These are phyloP conservation scores for Tylopilus felleus DNA, from an alignment of 768 basidiomycete genomes.

Conservation along the genomic window DNA sequence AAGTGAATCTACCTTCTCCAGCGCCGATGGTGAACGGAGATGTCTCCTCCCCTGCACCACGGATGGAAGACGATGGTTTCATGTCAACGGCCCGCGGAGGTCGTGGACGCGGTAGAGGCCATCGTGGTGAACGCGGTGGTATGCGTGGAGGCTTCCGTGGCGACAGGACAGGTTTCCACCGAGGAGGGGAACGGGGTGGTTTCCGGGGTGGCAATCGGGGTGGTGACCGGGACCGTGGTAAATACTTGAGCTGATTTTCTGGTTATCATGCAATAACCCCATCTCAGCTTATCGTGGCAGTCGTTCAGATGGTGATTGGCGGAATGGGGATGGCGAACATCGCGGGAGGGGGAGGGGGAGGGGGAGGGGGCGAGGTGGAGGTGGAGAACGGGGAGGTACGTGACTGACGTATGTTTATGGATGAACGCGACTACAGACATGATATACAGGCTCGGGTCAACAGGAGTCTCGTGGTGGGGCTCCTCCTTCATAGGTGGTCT, in stretches of 20 bases:
- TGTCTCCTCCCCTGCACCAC: constrained; percentile 21
- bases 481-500: constrained; percentile 15
- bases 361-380: constrained; percentile 41
- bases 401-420: not conserved
- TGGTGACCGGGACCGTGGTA: constrained; percentile 26
- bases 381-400: constrained; percentile 38
- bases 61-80: constrained; percentile 62
- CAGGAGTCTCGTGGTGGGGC: constrained; percentile 21
- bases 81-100: constrained; percentile 43
- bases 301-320: constrained; percentile 43
- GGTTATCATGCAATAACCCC: not conserved
- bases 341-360: constrained; percentile 42
- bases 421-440: not conserved
- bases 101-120: constrained; percentile 45
- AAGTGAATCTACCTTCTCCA: constrained; percentile 30
- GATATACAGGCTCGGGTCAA: constrained; percentile 16
- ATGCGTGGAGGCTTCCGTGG: constrained; percentile 43
- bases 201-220: constrained; percentile 35
- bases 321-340: constrained; percentile 41
- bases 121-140: constrained; percentile 41
- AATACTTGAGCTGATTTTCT: not conserved
- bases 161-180: constrained; percentile 32
- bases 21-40: constrained; percentile 20
- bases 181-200: constrained; percentile 35
- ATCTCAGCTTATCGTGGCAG: constrained; percentile 16